Conservation (phyloP, 495 filamentous ascomycete genomes). For the Xylaria cubensis region DNA sequence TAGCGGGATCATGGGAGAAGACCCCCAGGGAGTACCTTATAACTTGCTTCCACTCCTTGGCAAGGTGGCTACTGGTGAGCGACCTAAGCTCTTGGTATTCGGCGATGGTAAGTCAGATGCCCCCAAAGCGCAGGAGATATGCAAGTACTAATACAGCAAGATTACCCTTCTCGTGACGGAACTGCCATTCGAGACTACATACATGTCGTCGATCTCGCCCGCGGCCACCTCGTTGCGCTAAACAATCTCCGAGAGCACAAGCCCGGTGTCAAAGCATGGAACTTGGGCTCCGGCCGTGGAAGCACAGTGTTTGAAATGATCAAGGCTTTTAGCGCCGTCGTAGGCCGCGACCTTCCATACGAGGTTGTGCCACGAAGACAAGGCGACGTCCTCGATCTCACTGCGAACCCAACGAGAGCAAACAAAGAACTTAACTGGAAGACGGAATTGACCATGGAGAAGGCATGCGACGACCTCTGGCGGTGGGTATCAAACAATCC, state of each 20-base stretch:
- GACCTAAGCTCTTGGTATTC: conserved; percentile 93
- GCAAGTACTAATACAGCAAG: conserved; percentile 50
- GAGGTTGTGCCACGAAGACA: conserved; percentile 81
- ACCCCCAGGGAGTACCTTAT: conserved; percentile 93
- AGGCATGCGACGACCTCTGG: conserved; percentile 95
- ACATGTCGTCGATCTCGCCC: conserved; percentile 69
- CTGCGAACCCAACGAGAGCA: conserved; percentile 85
- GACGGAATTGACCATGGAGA: conserved; percentile 85
- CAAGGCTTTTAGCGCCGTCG: conserved; percentile 86
- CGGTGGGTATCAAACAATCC: conserved; percentile 95
- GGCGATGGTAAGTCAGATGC: conserved; percentile 74
- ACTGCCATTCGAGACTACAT: conserved; percentile 78
- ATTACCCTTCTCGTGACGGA: conserved; percentile 87
- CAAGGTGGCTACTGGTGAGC: conserved; percentile 93
- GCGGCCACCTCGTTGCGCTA: conserved; percentile 88
- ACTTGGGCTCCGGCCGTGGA: conserved; percentile 93
- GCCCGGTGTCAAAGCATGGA: conserved; percentile 95
- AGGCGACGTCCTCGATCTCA: conserved; percentile 94
- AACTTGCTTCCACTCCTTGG: conserved; percentile 94
- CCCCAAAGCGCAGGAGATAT: neutral
- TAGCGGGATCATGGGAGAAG: conserved; percentile 97
- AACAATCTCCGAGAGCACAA: conserved; percentile 89
- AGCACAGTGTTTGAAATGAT: conserved; percentile 98
- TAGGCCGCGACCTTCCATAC: conserved; percentile 85
- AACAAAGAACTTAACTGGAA: conserved; percentile 92